Base-by-base conservation (phyloP, 257 asterid genomes). In the Rauvolfia tetraphylla region DNA sequence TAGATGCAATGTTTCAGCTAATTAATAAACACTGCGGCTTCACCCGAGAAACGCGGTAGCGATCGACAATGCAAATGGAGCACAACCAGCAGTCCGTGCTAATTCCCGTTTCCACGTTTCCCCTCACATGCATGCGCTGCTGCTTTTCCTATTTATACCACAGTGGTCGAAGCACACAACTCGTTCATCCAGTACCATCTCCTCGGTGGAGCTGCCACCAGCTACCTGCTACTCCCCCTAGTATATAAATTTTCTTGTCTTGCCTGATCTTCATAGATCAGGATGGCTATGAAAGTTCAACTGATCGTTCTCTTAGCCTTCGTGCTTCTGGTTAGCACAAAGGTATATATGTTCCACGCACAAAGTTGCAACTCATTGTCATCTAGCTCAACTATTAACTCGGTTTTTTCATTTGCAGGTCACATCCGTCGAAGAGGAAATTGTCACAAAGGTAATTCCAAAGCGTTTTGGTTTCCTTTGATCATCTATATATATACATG, bases 301-400 rank as follows among this genome's bases (percentile, higher is more conserved):
- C 41, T 31, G 33, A 23, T 69, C 38, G 27, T 68, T 77, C 75
- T 77, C 63, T 34, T 77, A 42, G 80, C 75, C 14, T 41, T 57
- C 12, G 75, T 77, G 51, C 71, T 77, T 22, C 71, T 69, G 1
- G 34, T 41, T 22, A 77, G 62, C 80, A 69, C 71, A 18, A 46
- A 15, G 80, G 80, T 77, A 68, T 11, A n/a, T 42, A 0, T 25
- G 23, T 10, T 68, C 38, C n/a, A n/a, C n/a, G 13, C 8, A 12
- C 57, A 68, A 14, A 29, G 6, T 38, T 73, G 53, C 27, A 34
- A 17, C 10, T 73, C 48, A 27, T 56, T 13, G 7, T 29, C 58
- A 25, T 34, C 17, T 27, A 14, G 22, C 51, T 11, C 7, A 1
- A 39, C 4, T 54, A 4, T 22, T 1, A 27, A 25, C 17, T 25